phyloP scores from a whole-genome alignment of 148 eudicot genomes.

The Arctostaphylos glauca region DNA sequence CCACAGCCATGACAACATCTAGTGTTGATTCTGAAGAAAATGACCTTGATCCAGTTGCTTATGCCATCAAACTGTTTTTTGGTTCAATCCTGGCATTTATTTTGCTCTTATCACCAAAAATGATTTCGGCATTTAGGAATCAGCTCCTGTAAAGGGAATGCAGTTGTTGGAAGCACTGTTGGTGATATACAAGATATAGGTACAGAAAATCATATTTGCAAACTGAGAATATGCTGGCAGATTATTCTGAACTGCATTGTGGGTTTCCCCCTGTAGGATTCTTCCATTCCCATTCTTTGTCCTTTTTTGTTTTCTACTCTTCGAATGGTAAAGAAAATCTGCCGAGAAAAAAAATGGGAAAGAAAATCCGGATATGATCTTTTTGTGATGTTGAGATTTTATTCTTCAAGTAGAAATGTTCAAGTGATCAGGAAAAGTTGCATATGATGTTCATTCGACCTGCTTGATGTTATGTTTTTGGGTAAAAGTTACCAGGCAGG shows the following conservation, averaged over 20 bases:
- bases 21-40: slow-evolving; percentile 17
- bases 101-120: slow-evolving; percentile 72
- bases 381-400: not conserved
- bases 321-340: not conserved
- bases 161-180: not conserved
- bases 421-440: not conserved
- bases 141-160: slow-evolving; percentile 15
- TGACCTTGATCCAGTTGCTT: slow-evolving; percentile 46
- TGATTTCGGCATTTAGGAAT: slow-evolving; percentile 41
- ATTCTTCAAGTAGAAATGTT: not conserved
- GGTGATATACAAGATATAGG: not conserved
- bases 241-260: not conserved
- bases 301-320: not conserved
- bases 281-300: not conserved
- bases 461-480: not conserved
- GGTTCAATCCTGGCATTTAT: slow-evolving; percentile 80
- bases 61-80: slow-evolving; percentile 58
- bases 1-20: slow-evolving; percentile 52
- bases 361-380: not conserved
- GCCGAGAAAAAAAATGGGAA: too few species aligned
- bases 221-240: not conserved
- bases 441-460: not conserved
- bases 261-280: not conserved
- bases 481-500: not conserved
- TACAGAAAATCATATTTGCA: not conserved